phyloP scores from a whole-genome alignment of 179 eudicot species.

The Silene coronaria region DNA sequence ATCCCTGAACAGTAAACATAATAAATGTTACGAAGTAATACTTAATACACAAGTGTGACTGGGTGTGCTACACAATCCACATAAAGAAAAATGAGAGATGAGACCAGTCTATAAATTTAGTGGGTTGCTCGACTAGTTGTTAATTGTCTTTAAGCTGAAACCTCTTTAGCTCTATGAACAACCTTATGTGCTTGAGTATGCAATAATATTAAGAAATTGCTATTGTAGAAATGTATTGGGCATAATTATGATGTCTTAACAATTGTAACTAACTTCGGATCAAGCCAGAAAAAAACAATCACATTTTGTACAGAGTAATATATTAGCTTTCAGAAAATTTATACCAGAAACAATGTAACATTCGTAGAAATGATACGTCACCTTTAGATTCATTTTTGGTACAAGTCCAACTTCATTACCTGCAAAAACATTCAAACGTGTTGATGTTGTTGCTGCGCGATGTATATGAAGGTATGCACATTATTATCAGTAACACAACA shows the following conservation, averaged over 20 bases:
- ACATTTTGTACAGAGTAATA: too few species aligned
- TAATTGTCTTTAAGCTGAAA: too few species aligned
- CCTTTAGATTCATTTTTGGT: constrained; percentile 15
- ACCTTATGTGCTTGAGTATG: neutral
- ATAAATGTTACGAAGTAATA: neutral
- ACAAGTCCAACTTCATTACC: constrained; percentile 1
- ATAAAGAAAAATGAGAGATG: too few species aligned
- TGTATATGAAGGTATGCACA: neutral
- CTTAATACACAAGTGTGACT: too few species aligned
- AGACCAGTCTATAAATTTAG: too few species aligned
- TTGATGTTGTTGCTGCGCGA: neutral
- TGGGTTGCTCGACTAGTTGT: too few species aligned
- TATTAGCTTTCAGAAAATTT: neutral
- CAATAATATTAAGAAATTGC: too few species aligned
- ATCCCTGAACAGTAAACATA: constrained; percentile 2
- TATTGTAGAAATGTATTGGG: neutral
- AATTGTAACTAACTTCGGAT: too few species aligned
- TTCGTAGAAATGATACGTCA: neutral
- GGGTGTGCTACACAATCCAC: too few species aligned
- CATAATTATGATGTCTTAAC: too few species aligned
- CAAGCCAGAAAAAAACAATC: neutral
- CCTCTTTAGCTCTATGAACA: neutral
- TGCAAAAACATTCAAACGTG: neutral
- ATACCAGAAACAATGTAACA: neutral
- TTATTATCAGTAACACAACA: too few species aligned